A percentile compares a stretch with the other conserved stretches of the same genome.
phyloP scores from a whole-genome alignment of 2,329 filamentous ascomycete genomes.

The Aspergillus pseudonomiae region DNA sequence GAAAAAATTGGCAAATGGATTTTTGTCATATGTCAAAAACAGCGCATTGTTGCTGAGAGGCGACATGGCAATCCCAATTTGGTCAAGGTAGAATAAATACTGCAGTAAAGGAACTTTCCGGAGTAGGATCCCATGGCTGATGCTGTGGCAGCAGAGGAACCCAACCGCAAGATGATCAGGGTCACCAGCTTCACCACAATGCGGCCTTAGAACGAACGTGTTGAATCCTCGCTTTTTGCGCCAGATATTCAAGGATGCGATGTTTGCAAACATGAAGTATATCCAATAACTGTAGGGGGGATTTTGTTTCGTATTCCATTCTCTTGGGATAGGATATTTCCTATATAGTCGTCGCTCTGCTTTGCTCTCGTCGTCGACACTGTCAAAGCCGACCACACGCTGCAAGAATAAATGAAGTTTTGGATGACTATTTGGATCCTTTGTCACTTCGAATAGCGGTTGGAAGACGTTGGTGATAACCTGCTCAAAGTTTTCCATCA shows the following conservation, averaged over 20 bases:
- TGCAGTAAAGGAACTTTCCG: constrained; percentile 93
- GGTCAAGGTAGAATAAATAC: constrained; percentile 96
- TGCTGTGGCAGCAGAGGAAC: constrained; percentile 90
- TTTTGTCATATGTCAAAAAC: constrained; percentile 94
- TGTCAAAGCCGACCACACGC: constrained; percentile 94
- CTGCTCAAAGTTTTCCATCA: constrained; percentile 89
- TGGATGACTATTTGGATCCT: constrained; percentile 80
- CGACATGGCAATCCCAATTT: constrained; percentile 99
- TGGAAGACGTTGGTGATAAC: constrained; percentile 90
- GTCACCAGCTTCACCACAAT: constrained; percentile 96
- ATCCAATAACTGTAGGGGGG: constrained; percentile 99
- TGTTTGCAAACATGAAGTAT: constrained; percentile 95
- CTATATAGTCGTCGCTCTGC: constrained; percentile 89
- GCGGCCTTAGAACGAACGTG: constrained; percentile 87
- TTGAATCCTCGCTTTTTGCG: constrained; percentile 91
- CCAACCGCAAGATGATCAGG: constrained; percentile 94
- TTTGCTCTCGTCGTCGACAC: constrained; percentile 98
- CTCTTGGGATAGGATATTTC: constrained; percentile 88
- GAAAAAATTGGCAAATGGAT: constrained; percentile 96
- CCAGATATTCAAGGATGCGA: constrained; percentile 89
- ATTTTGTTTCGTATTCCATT: constrained; percentile 91
- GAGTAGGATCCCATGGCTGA: constrained; percentile 89
- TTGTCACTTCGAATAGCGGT: constrained; percentile 91
- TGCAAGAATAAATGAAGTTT: constrained; percentile 95
- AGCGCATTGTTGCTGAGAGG: constrained; percentile 96